Conservation (phyloP, 345 rosid species). For the Sonneratia caseolaris region DNA sequence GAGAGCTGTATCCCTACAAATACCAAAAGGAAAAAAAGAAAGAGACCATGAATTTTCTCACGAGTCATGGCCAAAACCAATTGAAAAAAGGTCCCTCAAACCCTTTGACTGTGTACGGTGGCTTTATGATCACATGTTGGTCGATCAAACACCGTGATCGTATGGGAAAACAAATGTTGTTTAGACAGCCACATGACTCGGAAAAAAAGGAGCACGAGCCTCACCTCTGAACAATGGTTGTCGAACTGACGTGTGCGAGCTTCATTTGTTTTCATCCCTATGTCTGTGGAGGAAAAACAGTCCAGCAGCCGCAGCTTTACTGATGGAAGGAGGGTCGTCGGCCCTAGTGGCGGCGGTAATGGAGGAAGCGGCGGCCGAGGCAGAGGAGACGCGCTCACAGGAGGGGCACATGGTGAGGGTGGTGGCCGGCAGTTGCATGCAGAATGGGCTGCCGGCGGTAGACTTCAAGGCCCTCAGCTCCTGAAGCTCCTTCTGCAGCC, state of each 20-base stretch:
- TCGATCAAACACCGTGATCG: neutral
- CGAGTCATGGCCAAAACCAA: neutral
- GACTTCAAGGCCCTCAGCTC: conserved; percentile 56
- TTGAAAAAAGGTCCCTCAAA: neutral
- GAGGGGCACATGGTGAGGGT: conserved; percentile 76
- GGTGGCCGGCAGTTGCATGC: conserved; percentile 76
- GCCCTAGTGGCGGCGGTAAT: too few species aligned
- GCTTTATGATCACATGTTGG: neutral
- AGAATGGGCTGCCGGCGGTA: conserved; percentile 34
- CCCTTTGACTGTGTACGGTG: neutral
- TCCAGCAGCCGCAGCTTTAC: neutral
- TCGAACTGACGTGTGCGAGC: neutral
- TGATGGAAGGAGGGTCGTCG: neutral
- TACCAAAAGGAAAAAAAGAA: too few species aligned
- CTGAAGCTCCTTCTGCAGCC: conserved; percentile 85
- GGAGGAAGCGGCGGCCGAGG: neutral
- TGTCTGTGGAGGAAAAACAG: neutral
- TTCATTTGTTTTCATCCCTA: neutral
- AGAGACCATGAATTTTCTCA: neutral
- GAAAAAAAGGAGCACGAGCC: neutral
- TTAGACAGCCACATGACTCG: neutral
- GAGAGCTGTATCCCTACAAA: too few species aligned
- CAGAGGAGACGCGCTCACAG: conserved; percentile 46
- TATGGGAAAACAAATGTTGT: neutral
- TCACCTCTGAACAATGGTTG: neutral